A percentile compares a stretch with the other conserved stretches of the same genome.
Conservation (phyloP, 352 stramenopile genomes). For the Phytophthora lateralis region DNA sequence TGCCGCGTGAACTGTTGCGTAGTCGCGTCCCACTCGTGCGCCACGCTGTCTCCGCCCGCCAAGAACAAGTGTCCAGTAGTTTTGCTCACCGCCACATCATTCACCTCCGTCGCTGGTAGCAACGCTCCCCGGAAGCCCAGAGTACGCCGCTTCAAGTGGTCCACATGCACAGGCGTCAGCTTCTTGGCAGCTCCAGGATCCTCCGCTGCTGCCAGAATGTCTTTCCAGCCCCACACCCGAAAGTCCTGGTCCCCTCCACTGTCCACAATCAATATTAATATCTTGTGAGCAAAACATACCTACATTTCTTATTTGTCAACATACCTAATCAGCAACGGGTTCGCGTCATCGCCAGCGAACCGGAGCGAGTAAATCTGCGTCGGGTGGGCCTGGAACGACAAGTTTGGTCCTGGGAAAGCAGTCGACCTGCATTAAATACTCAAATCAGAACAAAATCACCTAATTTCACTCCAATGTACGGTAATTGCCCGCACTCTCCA, state of each 20-base stretch:
- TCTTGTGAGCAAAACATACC: neutral
- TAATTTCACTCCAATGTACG: neutral
- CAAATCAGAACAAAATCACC: constrained; percentile 1
- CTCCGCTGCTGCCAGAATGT: constrained; percentile 55
- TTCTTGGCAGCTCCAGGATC: constrained; percentile 21
- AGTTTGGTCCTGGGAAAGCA: constrained; percentile 47
- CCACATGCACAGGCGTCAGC: constrained; percentile 52
- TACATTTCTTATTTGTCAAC: constrained; percentile 3
- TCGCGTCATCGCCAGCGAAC: constrained; percentile 59
- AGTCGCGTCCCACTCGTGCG: constrained; percentile 65
- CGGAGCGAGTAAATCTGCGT: constrained; percentile 78
- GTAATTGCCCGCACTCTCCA: constrained; percentile 33
- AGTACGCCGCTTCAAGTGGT: constrained; percentile 55
- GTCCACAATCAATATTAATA: constrained; percentile 11
- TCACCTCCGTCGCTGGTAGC: constrained; percentile 67
- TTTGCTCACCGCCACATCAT: constrained; percentile 60
- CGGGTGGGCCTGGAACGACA: constrained; percentile 71
- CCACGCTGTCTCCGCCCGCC: constrained; percentile 62
- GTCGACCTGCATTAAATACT: constrained; percentile 36
- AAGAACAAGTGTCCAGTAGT: constrained; percentile 50
- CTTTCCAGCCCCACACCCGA: constrained; percentile 75
- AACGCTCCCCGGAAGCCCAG: constrained; percentile 67
- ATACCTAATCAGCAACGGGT: constrained; percentile 71
- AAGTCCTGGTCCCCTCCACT: constrained; percentile 83
- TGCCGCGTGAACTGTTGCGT: constrained; percentile 59